These are phyloP conservation scores for Solanum chmielewskii DNA, from an alignment of 257 asterid genomes.

Conservation along the genomic window DNA sequence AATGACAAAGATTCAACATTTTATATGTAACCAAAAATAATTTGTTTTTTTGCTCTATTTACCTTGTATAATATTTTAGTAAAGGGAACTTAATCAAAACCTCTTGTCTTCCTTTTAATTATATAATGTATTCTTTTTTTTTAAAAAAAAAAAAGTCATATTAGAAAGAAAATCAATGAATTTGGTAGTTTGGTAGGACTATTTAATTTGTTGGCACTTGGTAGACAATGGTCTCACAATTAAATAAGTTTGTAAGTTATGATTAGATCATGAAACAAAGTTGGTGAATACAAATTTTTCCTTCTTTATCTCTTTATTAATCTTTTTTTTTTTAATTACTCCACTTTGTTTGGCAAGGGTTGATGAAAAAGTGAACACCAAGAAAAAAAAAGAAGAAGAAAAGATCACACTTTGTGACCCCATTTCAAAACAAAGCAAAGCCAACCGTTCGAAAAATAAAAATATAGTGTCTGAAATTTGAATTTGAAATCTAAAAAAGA, in stretches of 20 bases:
- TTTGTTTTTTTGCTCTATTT: background rate
- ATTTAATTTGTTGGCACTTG: background rate
- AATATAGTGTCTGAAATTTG: background rate
- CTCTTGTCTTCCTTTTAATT: background rate
- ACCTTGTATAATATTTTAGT: background rate
- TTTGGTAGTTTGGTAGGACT: background rate
- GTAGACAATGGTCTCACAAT: background rate
- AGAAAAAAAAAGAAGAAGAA: background rate
- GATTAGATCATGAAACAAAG: background rate
- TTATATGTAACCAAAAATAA: background rate
- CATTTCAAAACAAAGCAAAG: background rate
- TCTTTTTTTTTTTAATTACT: background rate
- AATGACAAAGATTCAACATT: background rate
- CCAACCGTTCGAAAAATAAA: too few species aligned
- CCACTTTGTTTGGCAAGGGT: background rate
- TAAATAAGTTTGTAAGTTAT: background rate
- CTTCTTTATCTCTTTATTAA: background rate
- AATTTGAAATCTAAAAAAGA: too few species aligned
- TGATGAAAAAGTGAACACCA: background rate
- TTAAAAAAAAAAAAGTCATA: too few species aligned
- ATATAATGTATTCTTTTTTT: too few species aligned
- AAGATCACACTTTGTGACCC: background rate
- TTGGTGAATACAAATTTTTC: background rate
- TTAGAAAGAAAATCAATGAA: background rate
- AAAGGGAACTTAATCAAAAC: background rate